Evolutionary conservation across 805 yeast genomes (phyloP), one percentile per base, ranked within the genome.

Genomic region (Spathaspora gorwiae): DNA sequence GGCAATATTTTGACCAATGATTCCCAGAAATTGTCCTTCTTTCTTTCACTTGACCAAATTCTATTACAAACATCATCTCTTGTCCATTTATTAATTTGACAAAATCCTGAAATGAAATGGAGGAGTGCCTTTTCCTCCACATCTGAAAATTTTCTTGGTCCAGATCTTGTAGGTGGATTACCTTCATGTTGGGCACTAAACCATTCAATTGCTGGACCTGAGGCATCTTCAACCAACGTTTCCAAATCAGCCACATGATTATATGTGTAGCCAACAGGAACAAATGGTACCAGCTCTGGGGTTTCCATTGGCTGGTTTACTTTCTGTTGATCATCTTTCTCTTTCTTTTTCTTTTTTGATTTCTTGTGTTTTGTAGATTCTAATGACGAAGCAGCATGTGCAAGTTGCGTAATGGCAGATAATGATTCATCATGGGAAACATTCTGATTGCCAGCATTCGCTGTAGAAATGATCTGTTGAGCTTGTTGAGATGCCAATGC

Each of bases 21-120:
- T 50, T 87, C 95, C 98, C 98, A 90, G 57, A 90, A 89, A 52
- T 79, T 83, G 64, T 92, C 97, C 65, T 87, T 89, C 51, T 81
- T 81, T 27, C 96, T 76, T 50, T 84, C 90, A 52, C 82, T 80
- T 6, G 89, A 70, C 98, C 98, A 90, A 15, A 90, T 87, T 39
- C 97, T 72, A 53, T 81, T 82, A 63, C 96, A 86, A 6, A 90
- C 77, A 45, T 84, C 85, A 38, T 77, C 77, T 44, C 89, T 70
- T 7, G 82, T 74, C 62, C 87, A 68, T 29, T 75, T 75, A 56
- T 84, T 75, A 50, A 84, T 75, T 37, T 68, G 73, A 54, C 87
- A 81, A 59, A 87, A 92, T 15, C 83, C 84, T 12, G 69, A 65
- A 48, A 90, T 79, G 55, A 87, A 89, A 45, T 76, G 76, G 47